Evolutionary conservation across 2,329 filamentous ascomycete genomes (phyloP).

Genomic region (Venturia pyrina): DNA sequence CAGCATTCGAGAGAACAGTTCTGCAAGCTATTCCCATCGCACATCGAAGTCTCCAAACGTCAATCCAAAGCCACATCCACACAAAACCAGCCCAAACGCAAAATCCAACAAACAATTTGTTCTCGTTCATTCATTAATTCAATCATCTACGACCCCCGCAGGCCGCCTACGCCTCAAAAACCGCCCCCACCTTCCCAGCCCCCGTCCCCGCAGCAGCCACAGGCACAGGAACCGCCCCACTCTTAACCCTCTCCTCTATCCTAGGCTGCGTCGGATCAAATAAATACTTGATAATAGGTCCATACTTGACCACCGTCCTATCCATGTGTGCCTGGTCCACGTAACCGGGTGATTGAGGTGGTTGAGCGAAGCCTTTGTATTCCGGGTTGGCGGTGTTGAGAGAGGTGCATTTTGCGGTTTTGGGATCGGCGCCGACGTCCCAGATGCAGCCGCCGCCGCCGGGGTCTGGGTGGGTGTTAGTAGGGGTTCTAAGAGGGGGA

Average conservation of each 20-base stretch:
- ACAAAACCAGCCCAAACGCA: too few species aligned
- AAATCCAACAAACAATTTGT: too few species aligned
- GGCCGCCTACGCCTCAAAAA: background rate
- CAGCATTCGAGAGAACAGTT: too few species aligned
- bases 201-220: too few species aligned
- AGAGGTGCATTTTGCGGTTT: background rate
- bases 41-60: too few species aligned
- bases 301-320: background rate
- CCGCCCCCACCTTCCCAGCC: background rate
- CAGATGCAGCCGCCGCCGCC: slow-evolving; percentile 1
- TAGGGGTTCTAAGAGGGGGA: background rate
- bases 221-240: background rate
- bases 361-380: background rate
- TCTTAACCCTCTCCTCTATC: slow-evolving; percentile 3
- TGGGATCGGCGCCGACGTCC: background rate
- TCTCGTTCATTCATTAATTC: too few species aligned
- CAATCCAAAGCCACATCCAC: too few species aligned
- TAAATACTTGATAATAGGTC: background rate
- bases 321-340: background rate
- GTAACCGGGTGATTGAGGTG: background rate
- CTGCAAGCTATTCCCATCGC: too few species aligned
- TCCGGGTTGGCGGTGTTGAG: slow-evolving; percentile 1
- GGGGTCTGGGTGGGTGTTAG: background rate
- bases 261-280: slow-evolving; percentile 1
- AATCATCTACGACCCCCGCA: too few species aligned